Evolutionary conservation across 2,329 filamentous ascomycete genomes (phyloP), one percentile per base, ranked within the genome.

Genomic region (Scortechinia acanthostroma): DNA sequence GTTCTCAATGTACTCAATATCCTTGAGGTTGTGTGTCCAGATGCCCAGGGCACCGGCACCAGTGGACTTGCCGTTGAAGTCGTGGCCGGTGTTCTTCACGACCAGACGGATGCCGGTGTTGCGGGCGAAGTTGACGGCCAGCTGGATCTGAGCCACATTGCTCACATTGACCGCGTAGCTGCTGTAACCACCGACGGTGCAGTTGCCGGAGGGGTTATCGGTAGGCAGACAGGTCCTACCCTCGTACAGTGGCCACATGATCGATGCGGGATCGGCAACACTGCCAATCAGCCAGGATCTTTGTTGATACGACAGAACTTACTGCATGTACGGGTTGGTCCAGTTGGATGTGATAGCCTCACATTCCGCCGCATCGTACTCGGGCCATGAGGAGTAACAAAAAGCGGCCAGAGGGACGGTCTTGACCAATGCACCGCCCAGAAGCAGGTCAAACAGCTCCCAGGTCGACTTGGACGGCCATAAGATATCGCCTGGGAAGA

Each of bases 71-170:
- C 57, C 63, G 25, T 64, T 59, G 51, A 71, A 75, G 50, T 76
- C 71, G 51, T 77, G 74, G 21, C 71, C 73, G 0, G 73, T 77
- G 58, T 76, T 73, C 47, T 65, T 66, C 44, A 77, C 60, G 35
- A 75, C 65, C n/a, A 76, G 56, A 2, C 73, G 71, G 35, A 76
- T 59, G 52, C 74, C 71, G 4, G 60, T 52, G 21, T 61, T 62
- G 4, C 64, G 61, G 14, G 71, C 70, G 49, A 74, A 69, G 48
- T 70, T 70, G 35, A 74, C 55, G 1, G 67, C 62, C 2, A 68
- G 58, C 56, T 72, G 70, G 28, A 73, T 60, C 42, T 73, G 66
- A 3, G 61, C 60, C 0, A 70, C 66, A 17, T 57, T 68, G 19
- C 56, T 62, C 1, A 57, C 65, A 14, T 66, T 62, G 19, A 74